Conservation (phyloP, 495 filamentous ascomycete species). For the Penicillium salamii region DNA sequence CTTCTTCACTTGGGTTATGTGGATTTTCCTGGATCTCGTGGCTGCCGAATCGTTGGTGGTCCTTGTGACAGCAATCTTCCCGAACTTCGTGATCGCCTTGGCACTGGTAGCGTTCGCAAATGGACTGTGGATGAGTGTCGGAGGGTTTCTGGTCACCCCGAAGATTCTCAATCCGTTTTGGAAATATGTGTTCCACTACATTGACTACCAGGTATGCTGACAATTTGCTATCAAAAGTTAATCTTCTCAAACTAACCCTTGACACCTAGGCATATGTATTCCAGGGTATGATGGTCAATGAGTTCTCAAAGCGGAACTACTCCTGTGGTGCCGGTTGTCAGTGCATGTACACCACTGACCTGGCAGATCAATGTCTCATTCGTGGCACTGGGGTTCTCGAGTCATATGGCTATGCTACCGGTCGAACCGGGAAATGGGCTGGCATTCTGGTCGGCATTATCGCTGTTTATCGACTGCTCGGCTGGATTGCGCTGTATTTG, state of each 20-base stretch:
- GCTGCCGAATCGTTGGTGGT: slow-evolving; percentile 81
- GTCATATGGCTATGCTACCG: slow-evolving; percentile 63
- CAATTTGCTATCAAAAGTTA: background rate
- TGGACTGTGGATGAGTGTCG: slow-evolving; percentile 82
- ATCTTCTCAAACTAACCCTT: background rate
- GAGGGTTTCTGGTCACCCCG: slow-evolving; percentile 73
- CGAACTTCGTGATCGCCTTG: slow-evolving; percentile 73
- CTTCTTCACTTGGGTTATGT: slow-evolving; percentile 81
- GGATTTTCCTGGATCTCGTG: slow-evolving; percentile 80
- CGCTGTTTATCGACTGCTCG: slow-evolving; percentile 66
- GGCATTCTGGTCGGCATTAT: slow-evolving; percentile 75
- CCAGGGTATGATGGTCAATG: slow-evolving; percentile 89
- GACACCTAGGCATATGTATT: slow-evolving; percentile 63
- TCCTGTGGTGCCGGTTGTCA: slow-evolving; percentile 54
- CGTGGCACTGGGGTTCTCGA: slow-evolving; percentile 64
- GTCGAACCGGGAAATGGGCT: slow-evolving; percentile 63
- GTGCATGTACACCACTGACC: slow-evolving; percentile 66
- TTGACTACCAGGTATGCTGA: slow-evolving; percentile 64
- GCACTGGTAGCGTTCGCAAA: slow-evolving; percentile 79
- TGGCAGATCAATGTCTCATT: slow-evolving; percentile 64
- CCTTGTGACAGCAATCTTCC: slow-evolving; percentile 66
- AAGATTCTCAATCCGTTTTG: slow-evolving; percentile 75
- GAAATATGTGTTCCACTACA: slow-evolving; percentile 81
- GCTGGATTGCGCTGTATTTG: slow-evolving; percentile 42
- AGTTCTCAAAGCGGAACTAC: slow-evolving; percentile 64